These are phyloP conservation scores for Plasmodium inui DNA, from an alignment of 169 alveolate species.

Conservation along the genomic window DNA sequence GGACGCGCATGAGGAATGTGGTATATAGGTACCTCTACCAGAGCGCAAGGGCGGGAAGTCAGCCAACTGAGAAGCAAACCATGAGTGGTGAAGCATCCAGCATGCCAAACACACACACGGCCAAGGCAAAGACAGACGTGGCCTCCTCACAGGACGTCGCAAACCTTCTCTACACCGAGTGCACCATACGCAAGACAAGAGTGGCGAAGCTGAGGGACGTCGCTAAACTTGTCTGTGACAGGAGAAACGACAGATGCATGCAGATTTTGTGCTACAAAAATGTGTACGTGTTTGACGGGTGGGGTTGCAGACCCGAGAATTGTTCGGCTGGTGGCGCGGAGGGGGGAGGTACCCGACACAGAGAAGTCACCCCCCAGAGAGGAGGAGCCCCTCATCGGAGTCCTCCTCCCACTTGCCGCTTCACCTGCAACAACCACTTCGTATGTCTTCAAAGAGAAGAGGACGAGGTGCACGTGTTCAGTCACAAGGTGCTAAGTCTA, in stretches of 20 bases:
- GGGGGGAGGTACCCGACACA: neutral
- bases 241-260: slow-evolving; percentile 9
- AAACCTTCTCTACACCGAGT: slow-evolving; percentile 39
- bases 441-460: neutral
- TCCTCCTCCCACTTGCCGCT: neutral
- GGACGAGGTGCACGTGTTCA: slow-evolving; percentile 4
- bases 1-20: slow-evolving; percentile 14
- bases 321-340: neutral
- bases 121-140: neutral
- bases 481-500: neutral
- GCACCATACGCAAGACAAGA: slow-evolving; percentile 31
- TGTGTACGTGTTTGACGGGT: slow-evolving; percentile 12
- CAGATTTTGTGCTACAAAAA: slow-evolving; percentile 1
- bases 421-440: slow-evolving; percentile 21
- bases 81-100: neutral
- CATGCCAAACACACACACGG: neutral
- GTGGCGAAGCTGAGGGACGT: neutral
- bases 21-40: slow-evolving; percentile 35
- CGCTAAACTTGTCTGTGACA: slow-evolving; percentile 25
- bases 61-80: neutral
- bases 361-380: neutral
- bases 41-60: neutral
- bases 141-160: neutral
- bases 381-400: neutral
- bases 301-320: neutral